Evolutionary conservation across 352 stramenopile genomes (phyloP), one percentile per base, ranked within the genome.

Genomic region (Globisporangium cylindrosporum): DNA sequence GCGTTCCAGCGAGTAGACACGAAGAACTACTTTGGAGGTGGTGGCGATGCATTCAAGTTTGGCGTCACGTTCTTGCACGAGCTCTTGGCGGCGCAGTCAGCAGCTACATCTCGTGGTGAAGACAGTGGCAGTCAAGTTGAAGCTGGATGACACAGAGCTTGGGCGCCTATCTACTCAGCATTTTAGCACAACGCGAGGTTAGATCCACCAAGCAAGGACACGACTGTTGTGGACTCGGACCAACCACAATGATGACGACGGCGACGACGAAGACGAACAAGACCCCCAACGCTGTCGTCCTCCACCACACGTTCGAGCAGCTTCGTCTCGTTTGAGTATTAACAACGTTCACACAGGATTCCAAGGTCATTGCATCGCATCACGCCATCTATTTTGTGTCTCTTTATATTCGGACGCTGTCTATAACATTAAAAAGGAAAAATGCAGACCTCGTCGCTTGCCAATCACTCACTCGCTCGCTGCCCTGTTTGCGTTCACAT

Each of bases 361-460:
- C 29, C 29, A 46, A 60, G 36, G 24, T 8, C 1, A 10, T 60
- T 61, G 32, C 18, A 27, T 27, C 20, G 18, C 14, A 18, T 25
- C 32, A n/a, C 56, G n/a, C 18, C 32, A 15, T 62, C 10, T 49
- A 62, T 62, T 48, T 62, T n/a, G 32, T 49, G 9, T 32, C 56
- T 62, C 6, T 32, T 62, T 48, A 15, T 38, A 59, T 59, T 51
- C 9, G 49, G 55, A 61, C 29, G 55, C 18, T 61, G 55, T 61
- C 56, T 62, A 62, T 62, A 62, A 62, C 56, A 62, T 62, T 49
- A 62, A 62, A 48, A 49, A 46, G 41, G 22, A 20, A 46, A 36
- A 22, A 18, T 24, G 38, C 38, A 24, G 9, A 53, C 41, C 46
- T 56, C 24, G 36, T 56, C 6, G 25, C 20, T 51, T 32, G 46